phyloP scores from a whole-genome alignment of 2,329 filamentous ascomycete species.

The Aspergillus neotritici region DNA sequence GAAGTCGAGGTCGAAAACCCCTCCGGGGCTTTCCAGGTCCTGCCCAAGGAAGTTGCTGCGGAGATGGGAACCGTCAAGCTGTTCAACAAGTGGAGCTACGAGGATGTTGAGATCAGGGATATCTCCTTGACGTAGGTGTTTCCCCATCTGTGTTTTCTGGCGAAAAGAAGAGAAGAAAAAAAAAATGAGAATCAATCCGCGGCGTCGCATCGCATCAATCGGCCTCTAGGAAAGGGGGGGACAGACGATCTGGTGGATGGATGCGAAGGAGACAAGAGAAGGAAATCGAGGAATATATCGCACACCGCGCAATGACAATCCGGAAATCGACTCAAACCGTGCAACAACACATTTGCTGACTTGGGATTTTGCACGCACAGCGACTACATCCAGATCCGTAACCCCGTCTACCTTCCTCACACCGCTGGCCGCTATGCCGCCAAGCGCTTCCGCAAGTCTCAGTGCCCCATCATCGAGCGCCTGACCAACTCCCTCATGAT shows the following conservation, averaged over 20 bases:
- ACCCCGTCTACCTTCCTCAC: slow-evolving; percentile 98
- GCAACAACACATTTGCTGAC: slow-evolving; percentile 26
- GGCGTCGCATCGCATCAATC: no score
- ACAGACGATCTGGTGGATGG: slow-evolving; percentile 3
- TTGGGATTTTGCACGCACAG: slow-evolving; percentile 48
- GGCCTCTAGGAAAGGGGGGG: slow-evolving; percentile 6
- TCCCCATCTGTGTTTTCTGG: slow-evolving; percentile 18
- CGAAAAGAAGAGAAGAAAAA: no score
- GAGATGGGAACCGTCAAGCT: slow-evolving; percentile 92
- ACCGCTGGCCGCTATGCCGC: slow-evolving; percentile 96
- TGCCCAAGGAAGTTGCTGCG: slow-evolving; percentile 86
- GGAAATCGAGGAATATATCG: no score
- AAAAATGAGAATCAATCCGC: no score
- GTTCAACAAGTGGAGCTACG: slow-evolving; percentile 98
- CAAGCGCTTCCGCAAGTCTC: slow-evolving; percentile 99
- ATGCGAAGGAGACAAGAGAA: slow-evolving; percentile 6
- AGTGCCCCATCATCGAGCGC: slow-evolving; percentile 99
- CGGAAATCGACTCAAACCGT: slow-evolving; percentile 2
- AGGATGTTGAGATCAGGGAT: slow-evolving; percentile 98
- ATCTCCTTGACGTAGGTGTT: slow-evolving; percentile 95
- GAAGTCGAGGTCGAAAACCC: slow-evolving; percentile 87
- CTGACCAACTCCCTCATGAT: slow-evolving; percentile 99
- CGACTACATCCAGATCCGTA: slow-evolving; percentile 99
- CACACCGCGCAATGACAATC: slow-evolving; percentile 4
- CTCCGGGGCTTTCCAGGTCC: slow-evolving; percentile 64